phyloP scores from a whole-genome alignment of 805 yeast species.

The Ascoidea rubescens region DNA sequence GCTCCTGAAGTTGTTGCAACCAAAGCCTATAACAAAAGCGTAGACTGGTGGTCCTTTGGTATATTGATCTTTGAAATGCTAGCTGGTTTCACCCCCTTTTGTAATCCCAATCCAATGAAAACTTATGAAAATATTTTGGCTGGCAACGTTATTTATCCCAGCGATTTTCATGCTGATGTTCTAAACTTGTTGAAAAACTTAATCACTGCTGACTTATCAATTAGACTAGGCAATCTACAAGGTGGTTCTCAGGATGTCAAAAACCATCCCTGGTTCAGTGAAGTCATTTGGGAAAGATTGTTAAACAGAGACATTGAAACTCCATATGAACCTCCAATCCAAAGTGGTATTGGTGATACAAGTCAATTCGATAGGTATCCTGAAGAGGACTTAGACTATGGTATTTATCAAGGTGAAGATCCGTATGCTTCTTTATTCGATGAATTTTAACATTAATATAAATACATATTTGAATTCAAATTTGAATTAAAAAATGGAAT shows the following conservation, averaged over 20 bases:
- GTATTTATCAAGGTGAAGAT: constrained; percentile 51
- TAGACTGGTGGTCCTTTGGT: constrained; percentile 97
- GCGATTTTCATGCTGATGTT: constrained; percentile 64
- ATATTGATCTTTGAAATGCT: constrained; percentile 87
- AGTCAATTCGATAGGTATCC: constrained; percentile 74
- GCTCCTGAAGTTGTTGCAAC: constrained; percentile 94
- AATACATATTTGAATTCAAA: neutral
- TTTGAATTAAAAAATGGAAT: no score
- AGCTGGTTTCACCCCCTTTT: constrained; percentile 90
- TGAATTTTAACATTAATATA: constrained; percentile 31
- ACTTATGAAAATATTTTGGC: constrained; percentile 84
- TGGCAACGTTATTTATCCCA: constrained; percentile 68
- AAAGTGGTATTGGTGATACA: constrained; percentile 87
- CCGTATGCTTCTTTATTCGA: constrained; percentile 51
- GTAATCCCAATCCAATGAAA: constrained; percentile 85
- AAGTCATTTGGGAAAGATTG: constrained; percentile 86
- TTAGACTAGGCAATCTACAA: constrained; percentile 73
- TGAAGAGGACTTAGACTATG: constrained; percentile 80
- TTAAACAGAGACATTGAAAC: constrained; percentile 81
- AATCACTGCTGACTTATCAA: constrained; percentile 73
- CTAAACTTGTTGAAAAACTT: constrained; percentile 58
- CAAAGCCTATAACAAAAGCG: constrained; percentile 87
- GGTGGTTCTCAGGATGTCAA: constrained; percentile 80
- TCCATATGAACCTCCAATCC: constrained; percentile 92
- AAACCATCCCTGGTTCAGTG: constrained; percentile 82